A percentile compares a stretch with the other conserved stretches of the same genome.
These are phyloP conservation scores for Melastoma candidum DNA, from an alignment of 441 rosid species.

Conservation along the genomic window DNA sequence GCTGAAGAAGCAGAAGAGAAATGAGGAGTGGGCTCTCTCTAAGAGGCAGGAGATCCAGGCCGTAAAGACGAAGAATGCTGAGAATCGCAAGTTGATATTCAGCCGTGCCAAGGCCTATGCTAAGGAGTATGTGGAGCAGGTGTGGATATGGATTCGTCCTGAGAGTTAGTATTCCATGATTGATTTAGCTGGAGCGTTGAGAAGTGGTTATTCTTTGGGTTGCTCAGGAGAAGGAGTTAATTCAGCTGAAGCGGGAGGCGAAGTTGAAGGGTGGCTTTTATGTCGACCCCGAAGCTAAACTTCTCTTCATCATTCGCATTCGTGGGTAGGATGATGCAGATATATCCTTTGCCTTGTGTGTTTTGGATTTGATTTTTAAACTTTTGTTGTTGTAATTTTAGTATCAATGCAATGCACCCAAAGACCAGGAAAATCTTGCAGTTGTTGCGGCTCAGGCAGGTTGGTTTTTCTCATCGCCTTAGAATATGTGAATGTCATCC, in stretches of 20 bases:
- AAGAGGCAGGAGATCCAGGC: conserved; percentile 33
- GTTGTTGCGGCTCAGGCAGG: conserved; percentile 72
- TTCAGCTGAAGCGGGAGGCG: conserved; percentile 64
- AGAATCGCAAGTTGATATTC: conserved; percentile 42
- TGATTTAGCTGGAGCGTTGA: not conserved
- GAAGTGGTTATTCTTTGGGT: not conserved
- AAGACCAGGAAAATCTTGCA: conserved; percentile 65
- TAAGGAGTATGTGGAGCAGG: conserved; percentile 43
- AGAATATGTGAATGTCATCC: not conserved
- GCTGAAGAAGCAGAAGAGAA: conserved; percentile 66
- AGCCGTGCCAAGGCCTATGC: conserved; percentile 45
- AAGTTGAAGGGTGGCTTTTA: conserved; percentile 77
- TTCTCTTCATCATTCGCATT: conserved; percentile 62
- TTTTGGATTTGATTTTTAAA: not conserved
- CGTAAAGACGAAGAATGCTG: conserved; percentile 34
- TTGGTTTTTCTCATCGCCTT: conserved; percentile 7
- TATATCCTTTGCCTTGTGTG: not conserved
- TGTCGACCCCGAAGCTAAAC: conserved; percentile 81
- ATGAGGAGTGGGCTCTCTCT: conserved; percentile 54
- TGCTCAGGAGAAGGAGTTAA: conserved; percentile 40
- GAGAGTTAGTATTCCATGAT: not conserved
- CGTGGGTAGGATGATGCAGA: conserved; percentile 45
- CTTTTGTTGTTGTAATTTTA: conserved; percentile 9
- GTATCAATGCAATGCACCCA: conserved; percentile 83
- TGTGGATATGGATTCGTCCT: not conserved